Conservation (phyloP, 2,329 filamentous ascomycete species). For the Colletotrichum australisinense region DNA sequence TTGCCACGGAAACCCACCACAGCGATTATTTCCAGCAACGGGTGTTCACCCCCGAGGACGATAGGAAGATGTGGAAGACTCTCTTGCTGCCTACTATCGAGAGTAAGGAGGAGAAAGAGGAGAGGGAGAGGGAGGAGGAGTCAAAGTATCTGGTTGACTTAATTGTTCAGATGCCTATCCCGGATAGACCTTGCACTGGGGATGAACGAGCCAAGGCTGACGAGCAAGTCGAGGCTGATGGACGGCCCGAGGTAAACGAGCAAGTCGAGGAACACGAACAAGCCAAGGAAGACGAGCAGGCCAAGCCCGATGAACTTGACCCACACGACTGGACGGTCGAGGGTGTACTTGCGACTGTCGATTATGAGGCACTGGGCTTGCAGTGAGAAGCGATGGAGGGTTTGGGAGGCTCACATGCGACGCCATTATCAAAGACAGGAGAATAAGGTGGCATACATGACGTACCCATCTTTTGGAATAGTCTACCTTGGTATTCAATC, state of each 20-base stretch:
- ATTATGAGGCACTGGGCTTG: not conserved
- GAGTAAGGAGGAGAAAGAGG: not conserved
- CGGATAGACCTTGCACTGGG: not conserved
- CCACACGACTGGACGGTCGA: not conserved
- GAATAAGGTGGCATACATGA: not conserved
- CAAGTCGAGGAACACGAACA: too few species aligned
- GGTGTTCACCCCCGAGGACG: not conserved
- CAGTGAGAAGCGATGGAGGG: too few species aligned
- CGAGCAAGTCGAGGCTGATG: too few species aligned
- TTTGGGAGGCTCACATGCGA: too few species aligned
- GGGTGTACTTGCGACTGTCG: not conserved
- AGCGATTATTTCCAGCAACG: not conserved
- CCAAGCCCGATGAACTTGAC: not conserved
- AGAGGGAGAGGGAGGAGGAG: not conserved
- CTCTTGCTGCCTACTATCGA: not conserved
- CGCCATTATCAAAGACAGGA: not conserved
- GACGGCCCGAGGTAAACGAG: too few species aligned
- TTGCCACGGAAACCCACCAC: not conserved
- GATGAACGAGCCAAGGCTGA: too few species aligned
- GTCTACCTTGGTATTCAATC: too few species aligned
- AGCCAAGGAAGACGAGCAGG: too few species aligned
- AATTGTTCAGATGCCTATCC: not conserved
- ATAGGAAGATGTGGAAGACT: not conserved
- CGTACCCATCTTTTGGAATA: too few species aligned
- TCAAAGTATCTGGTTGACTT: not conserved